A percentile compares a stretch with the other conserved stretches of the same genome.
Conservation (phyloP, 495 filamentous ascomycete genomes). For the Mycothermus thermophilus region DNA sequence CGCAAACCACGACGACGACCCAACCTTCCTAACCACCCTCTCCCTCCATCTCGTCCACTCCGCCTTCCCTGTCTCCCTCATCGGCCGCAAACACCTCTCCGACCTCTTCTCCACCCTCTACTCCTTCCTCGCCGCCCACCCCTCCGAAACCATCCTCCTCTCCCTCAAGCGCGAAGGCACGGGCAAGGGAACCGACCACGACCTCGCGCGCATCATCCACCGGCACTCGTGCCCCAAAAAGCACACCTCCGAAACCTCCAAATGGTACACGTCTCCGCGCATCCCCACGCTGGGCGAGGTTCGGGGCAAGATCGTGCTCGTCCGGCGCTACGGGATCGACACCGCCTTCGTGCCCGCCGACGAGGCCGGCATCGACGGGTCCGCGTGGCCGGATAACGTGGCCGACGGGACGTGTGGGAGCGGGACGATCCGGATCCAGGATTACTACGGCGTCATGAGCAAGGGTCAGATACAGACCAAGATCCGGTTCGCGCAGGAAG, state of each 20-base stretch:
- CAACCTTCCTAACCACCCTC: no score
- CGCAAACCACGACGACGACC: no score
- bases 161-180: slow-evolving; percentile 84
- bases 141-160: slow-evolving; percentile 71
- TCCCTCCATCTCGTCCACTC: slow-evolving; percentile 36
- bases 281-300: slow-evolving; percentile 72
- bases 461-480: slow-evolving; percentile 66
- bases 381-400: slow-evolving; percentile 80
- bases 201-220: slow-evolving; percentile 56
- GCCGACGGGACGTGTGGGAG: slow-evolving; percentile 56
- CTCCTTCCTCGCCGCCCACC: slow-evolving; percentile 62
- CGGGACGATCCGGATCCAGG: slow-evolving; percentile 72
- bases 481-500: slow-evolving; percentile 54
- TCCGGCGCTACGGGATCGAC: slow-evolving; percentile 63
- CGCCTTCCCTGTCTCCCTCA: slow-evolving; percentile 34
- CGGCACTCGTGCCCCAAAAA: slow-evolving; percentile 52
- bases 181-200: slow-evolving; percentile 64
- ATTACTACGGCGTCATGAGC: slow-evolving; percentile 83
- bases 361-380: slow-evolving; percentile 71
- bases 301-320: slow-evolving; percentile 69
- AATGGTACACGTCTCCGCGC: slow-evolving; percentile 67
- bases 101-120: slow-evolving; percentile 54
- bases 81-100: slow-evolving; percentile 53
- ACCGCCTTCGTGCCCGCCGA: slow-evolving; percentile 40
- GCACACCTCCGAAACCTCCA: no score